phyloP scores from a whole-genome alignment of 2,329 filamentous ascomycete species.

The Ophiostoma sp. region DNA sequence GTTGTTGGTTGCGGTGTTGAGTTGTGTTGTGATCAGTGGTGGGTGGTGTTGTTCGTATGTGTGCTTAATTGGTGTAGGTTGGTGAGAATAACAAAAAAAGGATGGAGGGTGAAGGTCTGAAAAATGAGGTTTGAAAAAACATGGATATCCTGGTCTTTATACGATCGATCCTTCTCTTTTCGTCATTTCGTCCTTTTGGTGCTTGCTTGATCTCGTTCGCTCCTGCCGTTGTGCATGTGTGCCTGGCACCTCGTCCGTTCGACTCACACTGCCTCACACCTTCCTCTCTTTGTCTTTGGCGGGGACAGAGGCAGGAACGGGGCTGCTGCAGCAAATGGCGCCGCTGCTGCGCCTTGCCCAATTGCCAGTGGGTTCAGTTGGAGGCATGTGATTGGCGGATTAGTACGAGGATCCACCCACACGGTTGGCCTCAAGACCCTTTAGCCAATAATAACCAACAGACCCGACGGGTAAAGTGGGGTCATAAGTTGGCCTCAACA shows the following conservation, averaged over 20 bases:
- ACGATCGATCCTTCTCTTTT: constrained; percentile 13
- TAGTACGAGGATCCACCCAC: not conserved
- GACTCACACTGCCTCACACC: constrained; percentile 11
- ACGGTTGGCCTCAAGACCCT: constrained; percentile 15
- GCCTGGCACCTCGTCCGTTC: constrained; percentile 1
- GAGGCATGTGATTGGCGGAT: not conserved
- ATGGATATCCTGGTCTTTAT: constrained; percentile 13
- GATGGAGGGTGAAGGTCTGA: constrained; percentile 15
- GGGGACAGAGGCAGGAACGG: not conserved
- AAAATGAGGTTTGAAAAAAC: constrained; percentile 14
- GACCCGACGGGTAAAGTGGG: not conserved
- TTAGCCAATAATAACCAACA: not conserved
- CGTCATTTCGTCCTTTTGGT: not conserved
- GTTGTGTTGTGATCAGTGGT: not conserved
- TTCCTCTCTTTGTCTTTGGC: not conserved
- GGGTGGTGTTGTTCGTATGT: not conserved
- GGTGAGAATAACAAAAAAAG: not conserved
- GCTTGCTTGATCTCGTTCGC: not conserved
- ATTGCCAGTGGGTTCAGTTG: not conserved
- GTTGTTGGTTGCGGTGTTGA: not conserved
- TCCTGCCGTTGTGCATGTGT: not conserved
- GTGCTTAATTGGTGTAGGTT: not conserved
- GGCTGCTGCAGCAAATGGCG: not conserved
- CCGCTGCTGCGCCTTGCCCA: constrained; percentile 11
- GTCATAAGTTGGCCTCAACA: constrained; percentile 5